These are phyloP conservation scores for Wickerhamiella azyma DNA, from an alignment of 805 yeast genomes.

Conservation along the genomic window DNA sequence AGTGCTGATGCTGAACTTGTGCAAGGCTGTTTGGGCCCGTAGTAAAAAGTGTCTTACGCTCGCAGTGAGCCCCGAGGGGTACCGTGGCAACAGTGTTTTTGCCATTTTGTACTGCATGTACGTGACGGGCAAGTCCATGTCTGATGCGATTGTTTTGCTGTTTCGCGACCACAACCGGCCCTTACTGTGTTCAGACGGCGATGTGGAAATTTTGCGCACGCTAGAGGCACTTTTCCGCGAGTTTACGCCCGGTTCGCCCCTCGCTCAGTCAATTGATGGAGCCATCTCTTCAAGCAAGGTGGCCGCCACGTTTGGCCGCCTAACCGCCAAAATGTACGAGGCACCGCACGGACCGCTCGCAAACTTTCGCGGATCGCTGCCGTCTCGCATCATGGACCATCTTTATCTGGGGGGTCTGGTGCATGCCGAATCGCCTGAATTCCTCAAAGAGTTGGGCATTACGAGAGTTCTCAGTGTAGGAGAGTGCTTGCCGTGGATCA, in stretches of 20 bases:
- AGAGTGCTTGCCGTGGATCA: constrained; percentile 56
- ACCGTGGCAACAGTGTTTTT: constrained; percentile 77
- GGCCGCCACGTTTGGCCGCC: constrained; percentile 3
- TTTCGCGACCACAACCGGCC: constrained; percentile 61
- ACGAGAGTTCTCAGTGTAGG: constrained; percentile 75
- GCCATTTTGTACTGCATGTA: constrained; percentile 60
- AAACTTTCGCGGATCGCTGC: constrained; percentile 49
- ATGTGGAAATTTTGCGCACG: constrained; percentile 49
- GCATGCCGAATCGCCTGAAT: constrained; percentile 62
- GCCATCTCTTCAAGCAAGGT: constrained; percentile 9
- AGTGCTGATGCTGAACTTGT: constrained; percentile 36
- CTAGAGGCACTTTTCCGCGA: constrained; percentile 47
- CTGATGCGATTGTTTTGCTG: constrained; percentile 51
- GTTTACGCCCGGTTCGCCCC: constrained; percentile 38
- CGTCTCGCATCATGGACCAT: constrained; percentile 72
- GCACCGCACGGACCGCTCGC: constrained; percentile 21
- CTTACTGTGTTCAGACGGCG: constrained; percentile 69
- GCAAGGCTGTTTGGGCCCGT: constrained; percentile 47
- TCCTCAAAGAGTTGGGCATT: constrained; percentile 54
- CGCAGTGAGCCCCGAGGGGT: constrained; percentile 78
- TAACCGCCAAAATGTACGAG: constrained; percentile 6
- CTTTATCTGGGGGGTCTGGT: constrained; percentile 70
- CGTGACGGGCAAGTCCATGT: constrained; percentile 42
- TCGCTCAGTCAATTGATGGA: constrained; percentile 12
- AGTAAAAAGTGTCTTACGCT: constrained; percentile 27